Conservation (phyloP, 2,329 filamentous ascomycete species). For the Alternaria arborescens region DNA sequence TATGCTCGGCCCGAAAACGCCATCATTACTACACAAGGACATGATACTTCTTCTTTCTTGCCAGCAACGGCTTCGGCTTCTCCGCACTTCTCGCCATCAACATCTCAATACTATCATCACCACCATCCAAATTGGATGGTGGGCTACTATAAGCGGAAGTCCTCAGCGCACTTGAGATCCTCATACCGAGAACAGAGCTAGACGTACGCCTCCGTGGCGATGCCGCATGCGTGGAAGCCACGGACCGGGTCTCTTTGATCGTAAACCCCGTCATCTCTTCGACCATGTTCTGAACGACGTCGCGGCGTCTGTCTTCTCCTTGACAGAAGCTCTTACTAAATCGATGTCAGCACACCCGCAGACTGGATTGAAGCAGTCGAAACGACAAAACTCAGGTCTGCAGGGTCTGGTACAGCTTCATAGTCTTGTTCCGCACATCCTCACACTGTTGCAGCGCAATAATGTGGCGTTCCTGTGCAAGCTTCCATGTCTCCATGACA, state of each 20-base stretch:
- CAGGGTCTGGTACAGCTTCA: conserved; percentile 38
- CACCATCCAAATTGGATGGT: background rate
- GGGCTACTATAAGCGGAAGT: conserved; percentile 1
- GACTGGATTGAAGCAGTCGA: background rate
- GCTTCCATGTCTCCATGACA: conserved; percentile 68
- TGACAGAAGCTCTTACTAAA: background rate
- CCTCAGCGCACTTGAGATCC: conserved; percentile 1
- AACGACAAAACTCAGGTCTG: conserved; percentile 12
- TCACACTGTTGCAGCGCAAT: conserved; percentile 57
- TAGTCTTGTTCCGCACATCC: conserved; percentile 42
- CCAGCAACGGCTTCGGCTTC: conserved; percentile 2
- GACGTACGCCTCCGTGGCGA: background rate
- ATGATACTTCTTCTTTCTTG: conserved; percentile 16
- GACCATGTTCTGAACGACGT: background rate
- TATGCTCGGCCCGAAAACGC: conserved; percentile 11
- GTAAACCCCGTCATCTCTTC: background rate
- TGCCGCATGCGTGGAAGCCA: background rate
- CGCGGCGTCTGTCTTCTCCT: background rate
- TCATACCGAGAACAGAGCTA: background rate
- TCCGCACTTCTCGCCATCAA: conserved; percentile 1
- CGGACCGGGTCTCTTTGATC: background rate
- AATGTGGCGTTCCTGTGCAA: conserved; percentile 68
- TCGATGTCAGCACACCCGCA: conserved; percentile 15
- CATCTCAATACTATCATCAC: background rate
- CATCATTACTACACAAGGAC: conserved; percentile 15